phyloP scores from a whole-genome alignment of 257 asterid species.

The Anisodus tanguticus region DNA sequence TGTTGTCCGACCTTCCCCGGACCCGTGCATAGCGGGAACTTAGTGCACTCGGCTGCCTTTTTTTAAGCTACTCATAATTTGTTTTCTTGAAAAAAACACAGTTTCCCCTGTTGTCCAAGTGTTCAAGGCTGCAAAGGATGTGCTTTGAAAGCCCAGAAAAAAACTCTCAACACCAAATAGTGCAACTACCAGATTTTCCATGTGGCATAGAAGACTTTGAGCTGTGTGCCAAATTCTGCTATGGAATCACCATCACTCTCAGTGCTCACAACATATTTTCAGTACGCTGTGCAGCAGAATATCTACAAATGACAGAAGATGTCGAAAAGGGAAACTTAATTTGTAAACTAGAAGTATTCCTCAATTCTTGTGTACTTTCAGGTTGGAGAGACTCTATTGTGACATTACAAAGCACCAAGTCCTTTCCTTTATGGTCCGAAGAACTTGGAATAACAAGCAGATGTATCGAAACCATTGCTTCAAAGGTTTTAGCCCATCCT shows the following conservation, averaged over 20 bases:
- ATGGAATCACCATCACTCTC: slow-evolving; percentile 75
- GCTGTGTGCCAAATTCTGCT: slow-evolving; percentile 83
- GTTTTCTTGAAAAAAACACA: slow-evolving; percentile 35
- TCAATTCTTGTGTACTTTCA: slow-evolving; percentile 70
- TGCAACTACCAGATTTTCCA: slow-evolving; percentile 73
- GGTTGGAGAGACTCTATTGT: slow-evolving; percentile 78
- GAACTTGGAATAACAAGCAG: slow-evolving; percentile 64
- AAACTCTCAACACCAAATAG: slow-evolving; percentile 47
- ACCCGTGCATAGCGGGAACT: too few species aligned
- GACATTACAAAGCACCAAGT: slow-evolving; percentile 66
- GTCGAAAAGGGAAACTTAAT: slow-evolving; percentile 76
- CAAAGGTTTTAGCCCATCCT: slow-evolving; percentile 65
- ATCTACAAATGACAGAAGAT: slow-evolving; percentile 83
- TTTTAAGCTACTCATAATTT: neutral
- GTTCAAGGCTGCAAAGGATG: slow-evolving; percentile 60
- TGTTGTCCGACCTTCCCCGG: too few species aligned
- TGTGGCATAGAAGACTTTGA: slow-evolving; percentile 81
- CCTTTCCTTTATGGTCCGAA: slow-evolving; percentile 57
- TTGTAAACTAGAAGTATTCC: slow-evolving; percentile 69
- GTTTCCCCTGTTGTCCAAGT: slow-evolving; percentile 89
- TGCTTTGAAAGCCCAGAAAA: slow-evolving; percentile 42
- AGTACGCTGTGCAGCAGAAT: slow-evolving; percentile 75
- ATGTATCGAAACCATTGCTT: slow-evolving; percentile 75
- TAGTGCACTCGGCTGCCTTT: too few species aligned
- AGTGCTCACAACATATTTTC: slow-evolving; percentile 80